Evolutionary conservation across 345 rosid genomes (phyloP).

Genomic region (Eucalyptus decipiens): DNA sequence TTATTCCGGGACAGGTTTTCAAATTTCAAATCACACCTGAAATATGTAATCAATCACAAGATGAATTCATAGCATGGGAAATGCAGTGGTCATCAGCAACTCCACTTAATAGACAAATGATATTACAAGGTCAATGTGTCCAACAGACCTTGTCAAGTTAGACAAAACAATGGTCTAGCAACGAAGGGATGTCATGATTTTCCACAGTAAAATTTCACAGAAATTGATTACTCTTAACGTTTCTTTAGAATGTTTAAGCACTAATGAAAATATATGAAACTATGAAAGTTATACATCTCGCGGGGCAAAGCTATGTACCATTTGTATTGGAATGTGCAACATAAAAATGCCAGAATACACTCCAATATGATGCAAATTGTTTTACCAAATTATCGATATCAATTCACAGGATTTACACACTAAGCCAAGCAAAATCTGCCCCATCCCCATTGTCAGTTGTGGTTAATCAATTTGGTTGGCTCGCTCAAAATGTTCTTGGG

Average conservation of each 20-base stretch:
- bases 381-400: neutral
- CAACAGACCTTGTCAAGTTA: neutral
- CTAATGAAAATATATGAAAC: neutral
- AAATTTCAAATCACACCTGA: neutral
- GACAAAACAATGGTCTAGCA: neutral
- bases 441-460: conserved; percentile 12
- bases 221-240: neutral
- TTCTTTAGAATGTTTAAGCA: neutral
- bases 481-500: conserved; percentile 91
- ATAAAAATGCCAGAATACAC: neutral
- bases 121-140: neutral
- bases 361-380: neutral
- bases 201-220: neutral
- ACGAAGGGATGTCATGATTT: neutral
- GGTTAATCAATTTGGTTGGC: conserved; percentile 76
- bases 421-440: neutral
- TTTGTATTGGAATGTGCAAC: neutral
- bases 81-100: neutral
- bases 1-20: neutral
- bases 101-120: neutral
- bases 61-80: neutral
- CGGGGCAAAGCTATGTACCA: neutral
- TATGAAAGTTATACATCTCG: neutral
- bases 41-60: neutral
- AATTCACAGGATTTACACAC: neutral